Evolutionary conservation across 164 flowering plant species (phyloP).

Genomic region (Piper betle): DNA sequence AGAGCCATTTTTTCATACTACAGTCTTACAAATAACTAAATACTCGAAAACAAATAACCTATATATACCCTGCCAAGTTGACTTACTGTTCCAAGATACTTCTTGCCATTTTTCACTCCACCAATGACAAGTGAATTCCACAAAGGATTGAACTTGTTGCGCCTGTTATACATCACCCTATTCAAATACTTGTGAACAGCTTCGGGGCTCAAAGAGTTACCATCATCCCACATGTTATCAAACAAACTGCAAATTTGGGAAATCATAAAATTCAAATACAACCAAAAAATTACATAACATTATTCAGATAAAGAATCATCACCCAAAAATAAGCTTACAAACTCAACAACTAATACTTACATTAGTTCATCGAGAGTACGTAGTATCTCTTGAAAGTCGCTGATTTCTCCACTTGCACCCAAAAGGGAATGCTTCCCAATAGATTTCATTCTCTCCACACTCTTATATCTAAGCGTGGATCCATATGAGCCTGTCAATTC

Average conservation of each 20-base stretch:
- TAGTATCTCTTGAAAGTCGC: constrained; percentile 90
- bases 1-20: neutral
- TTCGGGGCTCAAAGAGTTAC: constrained; percentile 89
- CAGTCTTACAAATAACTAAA: neutral
- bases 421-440: constrained; percentile 88
- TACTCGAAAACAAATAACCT: neutral
- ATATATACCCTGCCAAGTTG: neutral
- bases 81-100: constrained; percentile 85
- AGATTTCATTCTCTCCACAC: constrained; percentile 75
- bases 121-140: constrained; percentile 97
- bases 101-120: constrained; percentile 88
- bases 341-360: constrained; percentile 30
- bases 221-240: constrained; percentile 99
- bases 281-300: too few relatives aligned
- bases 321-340: too few relatives aligned
- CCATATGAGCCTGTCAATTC: constrained; percentile 75
- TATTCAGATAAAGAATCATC: too few relatives aligned
- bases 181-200: constrained; percentile 82
- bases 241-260: constrained; percentile 29
- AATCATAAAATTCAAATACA: too few relatives aligned
- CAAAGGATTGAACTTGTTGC: constrained; percentile 44
- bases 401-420: constrained; percentile 98
- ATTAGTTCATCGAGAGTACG: constrained; percentile 83
- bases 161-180: constrained; percentile 28
- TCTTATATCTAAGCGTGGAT: constrained; percentile 85